A percentile compares a stretch with the other conserved stretches of the same genome.
phyloP scores from a whole-genome alignment of 371 early-diverging fungal genomes.

The Mycotypha africana region DNA sequence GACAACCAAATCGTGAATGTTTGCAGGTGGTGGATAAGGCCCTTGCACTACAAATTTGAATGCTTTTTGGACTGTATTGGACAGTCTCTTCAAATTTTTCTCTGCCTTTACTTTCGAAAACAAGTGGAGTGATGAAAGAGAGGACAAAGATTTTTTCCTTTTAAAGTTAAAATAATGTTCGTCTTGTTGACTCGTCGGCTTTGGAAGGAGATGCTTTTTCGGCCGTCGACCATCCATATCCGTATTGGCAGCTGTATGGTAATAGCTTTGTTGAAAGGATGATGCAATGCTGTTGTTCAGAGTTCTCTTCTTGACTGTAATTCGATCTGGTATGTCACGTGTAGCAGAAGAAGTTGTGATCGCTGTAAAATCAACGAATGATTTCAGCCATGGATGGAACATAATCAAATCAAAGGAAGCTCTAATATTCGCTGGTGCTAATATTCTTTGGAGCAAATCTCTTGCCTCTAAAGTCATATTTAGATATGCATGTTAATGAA shows the following conservation, averaged over 20 bases:
- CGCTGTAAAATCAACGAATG: constrained; percentile 2
- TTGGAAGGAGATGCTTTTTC: neutral
- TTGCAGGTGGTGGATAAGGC: constrained; percentile 32
- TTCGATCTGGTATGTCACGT: too few relatives aligned
- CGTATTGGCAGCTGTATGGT: too few relatives aligned
- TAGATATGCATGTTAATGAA: too few relatives aligned
- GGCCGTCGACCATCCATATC: too few relatives aligned
- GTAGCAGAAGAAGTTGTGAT: too few relatives aligned
- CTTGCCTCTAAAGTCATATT: constrained; percentile 29
- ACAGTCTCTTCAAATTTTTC: constrained; percentile 2
- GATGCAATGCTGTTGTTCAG: neutral
- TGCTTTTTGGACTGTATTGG: constrained; percentile 7
- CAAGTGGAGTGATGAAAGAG: too few relatives aligned
- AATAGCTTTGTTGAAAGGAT: too few relatives aligned
- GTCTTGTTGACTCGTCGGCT: neutral
- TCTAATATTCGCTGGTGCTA: constrained; percentile 27
- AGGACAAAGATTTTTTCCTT: too few relatives aligned
- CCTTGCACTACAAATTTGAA: constrained; percentile 21
- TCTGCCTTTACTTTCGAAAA: neutral
- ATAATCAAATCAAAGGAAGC: constrained; percentile 34
- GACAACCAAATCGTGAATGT: constrained; percentile 6
- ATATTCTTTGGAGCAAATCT: constrained; percentile 35
- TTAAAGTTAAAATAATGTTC: too few relatives aligned
- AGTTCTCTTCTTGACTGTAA: neutral
- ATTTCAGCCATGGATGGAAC: constrained; percentile 41